Evolutionary conservation across 1,284 basidiomycete species (phyloP).

Genomic region (Ganoderma boninense): DNA sequence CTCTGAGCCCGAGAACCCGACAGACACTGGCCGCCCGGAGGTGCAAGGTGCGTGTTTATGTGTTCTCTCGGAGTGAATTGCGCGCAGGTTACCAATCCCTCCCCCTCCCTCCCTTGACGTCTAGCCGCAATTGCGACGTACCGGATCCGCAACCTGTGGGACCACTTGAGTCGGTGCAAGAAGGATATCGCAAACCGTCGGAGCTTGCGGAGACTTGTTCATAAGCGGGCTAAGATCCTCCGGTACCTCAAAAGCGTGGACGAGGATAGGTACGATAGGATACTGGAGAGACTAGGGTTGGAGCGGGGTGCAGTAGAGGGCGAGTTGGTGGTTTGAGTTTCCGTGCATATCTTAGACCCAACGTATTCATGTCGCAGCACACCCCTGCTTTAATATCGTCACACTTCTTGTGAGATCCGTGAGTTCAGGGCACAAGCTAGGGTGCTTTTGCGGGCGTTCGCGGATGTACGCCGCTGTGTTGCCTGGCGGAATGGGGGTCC

Average conservation of each 20-base stretch:
- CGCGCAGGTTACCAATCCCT: slow-evolving; percentile 10
- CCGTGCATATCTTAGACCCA: slow-evolving; percentile 22
- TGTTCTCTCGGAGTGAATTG: not conserved
- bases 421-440: not conserved
- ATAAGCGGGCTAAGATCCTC: slow-evolving; percentile 85
- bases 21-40: slow-evolving; percentile 84
- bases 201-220: slow-evolving; percentile 78
- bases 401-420: slow-evolving; percentile 16
- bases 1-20: slow-evolving; percentile 72
- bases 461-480: not conserved
- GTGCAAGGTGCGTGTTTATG: slow-evolving; percentile 78
- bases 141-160: slow-evolving; percentile 85
- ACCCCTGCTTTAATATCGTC: slow-evolving; percentile 8
- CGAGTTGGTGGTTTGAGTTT: slow-evolving; percentile 71
- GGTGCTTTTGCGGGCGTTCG: not conserved
- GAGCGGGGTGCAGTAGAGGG: slow-evolving; percentile 88
- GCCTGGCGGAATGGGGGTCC: not conserved
- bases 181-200: slow-evolving; percentile 85
- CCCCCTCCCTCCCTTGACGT: slow-evolving; percentile 5
- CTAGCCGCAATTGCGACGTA: slow-evolving; percentile 89
- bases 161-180: slow-evolving; percentile 73
- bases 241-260: slow-evolving; percentile 80
- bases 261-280: slow-evolving; percentile 75
- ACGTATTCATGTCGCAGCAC: slow-evolving; percentile 21
- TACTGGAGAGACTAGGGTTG: slow-evolving; percentile 81